Evolutionary conservation across 2,329 filamentous ascomycete genomes (phyloP).

Genomic region (Diplodia sapinea): DNA sequence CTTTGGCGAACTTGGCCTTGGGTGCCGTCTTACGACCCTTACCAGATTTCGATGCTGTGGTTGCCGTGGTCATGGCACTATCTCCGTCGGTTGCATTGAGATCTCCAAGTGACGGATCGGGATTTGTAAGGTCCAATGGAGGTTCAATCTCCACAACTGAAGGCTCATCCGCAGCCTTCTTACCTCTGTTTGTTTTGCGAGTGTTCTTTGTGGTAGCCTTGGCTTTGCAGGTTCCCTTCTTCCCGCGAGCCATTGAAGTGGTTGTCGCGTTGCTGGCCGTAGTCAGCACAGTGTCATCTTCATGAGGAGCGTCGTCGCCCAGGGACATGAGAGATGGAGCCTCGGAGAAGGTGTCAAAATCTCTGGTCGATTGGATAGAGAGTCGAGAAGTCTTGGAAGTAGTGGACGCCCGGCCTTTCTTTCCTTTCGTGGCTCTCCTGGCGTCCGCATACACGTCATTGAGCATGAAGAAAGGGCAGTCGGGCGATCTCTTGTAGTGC

Average conservation of each 20-base stretch:
- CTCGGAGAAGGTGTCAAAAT: slow-evolving; percentile 50
- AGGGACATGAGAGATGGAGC: slow-evolving; percentile 46
- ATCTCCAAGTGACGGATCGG: slow-evolving; percentile 22
- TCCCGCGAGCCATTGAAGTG: slow-evolving; percentile 44
- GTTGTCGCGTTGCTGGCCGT: slow-evolving; percentile 50
- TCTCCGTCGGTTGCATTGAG: slow-evolving; percentile 56
- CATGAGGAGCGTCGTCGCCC: slow-evolving; percentile 53
- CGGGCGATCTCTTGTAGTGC: slow-evolving; percentile 77
- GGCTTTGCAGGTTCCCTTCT: slow-evolving; percentile 45
- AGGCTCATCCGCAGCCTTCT: slow-evolving; percentile 42
- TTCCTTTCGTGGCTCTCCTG: slow-evolving; percentile 59
- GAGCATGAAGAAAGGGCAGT: slow-evolving; percentile 83
- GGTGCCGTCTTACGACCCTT: slow-evolving; percentile 48
- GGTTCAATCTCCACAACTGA: slow-evolving; percentile 5
- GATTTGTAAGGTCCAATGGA: not conserved
- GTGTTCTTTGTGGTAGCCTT: slow-evolving; percentile 59
- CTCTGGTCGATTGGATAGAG: slow-evolving; percentile 58
- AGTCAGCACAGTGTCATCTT: slow-evolving; percentile 64
- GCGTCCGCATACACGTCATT: slow-evolving; percentile 58
- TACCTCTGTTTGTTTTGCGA: slow-evolving; percentile 47
- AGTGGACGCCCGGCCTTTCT: slow-evolving; percentile 37
- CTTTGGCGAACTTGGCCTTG: slow-evolving; percentile 51
- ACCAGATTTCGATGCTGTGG: slow-evolving; percentile 45
- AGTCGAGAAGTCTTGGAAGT: slow-evolving; percentile 72
- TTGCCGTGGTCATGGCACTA: slow-evolving; percentile 58